phyloP scores from a whole-genome alignment of 768 basidiomycete genomes.

The Lepiota brunneoincarnata region DNA sequence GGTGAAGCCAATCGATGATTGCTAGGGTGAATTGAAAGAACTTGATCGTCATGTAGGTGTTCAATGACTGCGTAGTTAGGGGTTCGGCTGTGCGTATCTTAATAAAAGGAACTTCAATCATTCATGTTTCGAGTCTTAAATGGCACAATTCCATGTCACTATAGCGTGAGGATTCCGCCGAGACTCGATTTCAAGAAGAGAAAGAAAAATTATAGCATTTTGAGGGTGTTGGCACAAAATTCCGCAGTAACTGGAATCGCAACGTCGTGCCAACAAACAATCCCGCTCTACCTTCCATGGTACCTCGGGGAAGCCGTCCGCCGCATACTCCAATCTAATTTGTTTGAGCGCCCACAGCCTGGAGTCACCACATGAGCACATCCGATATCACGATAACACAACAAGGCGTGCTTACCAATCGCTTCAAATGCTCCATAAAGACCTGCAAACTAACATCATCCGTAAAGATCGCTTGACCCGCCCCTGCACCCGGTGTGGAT shows the following conservation, averaged over 20 bases:
- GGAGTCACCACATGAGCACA: not conserved
- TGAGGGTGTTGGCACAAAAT: not conserved
- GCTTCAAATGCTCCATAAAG: slow-evolving; percentile 97
- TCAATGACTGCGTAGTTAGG: no score
- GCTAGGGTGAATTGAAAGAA: no score
- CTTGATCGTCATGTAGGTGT: no score
- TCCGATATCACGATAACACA: not conserved
- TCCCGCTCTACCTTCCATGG: no score
- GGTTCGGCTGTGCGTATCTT: no score
- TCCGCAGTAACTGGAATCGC: not conserved
- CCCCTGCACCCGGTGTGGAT: slow-evolving; percentile 56
- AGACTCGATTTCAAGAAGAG: not conserved
- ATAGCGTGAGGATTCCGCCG: not conserved
- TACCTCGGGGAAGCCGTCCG: no score
- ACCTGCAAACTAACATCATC: slow-evolving; percentile 98
- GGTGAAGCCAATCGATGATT: no score
- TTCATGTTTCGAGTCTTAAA: no score
- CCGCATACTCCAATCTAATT: slow-evolving; percentile 17
- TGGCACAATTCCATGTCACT: no score
- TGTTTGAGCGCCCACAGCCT: slow-evolving; percentile 31
- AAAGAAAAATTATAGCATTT: slow-evolving; percentile 5
- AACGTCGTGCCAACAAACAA: not conserved
- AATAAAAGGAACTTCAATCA: no score
- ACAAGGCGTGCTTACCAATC: slow-evolving; percentile 46
- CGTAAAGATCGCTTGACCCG: slow-evolving; percentile 94